phyloP scores from a whole-genome alignment of 768 basidiomycete genomes.

The Dioszegia hungarica region DNA sequence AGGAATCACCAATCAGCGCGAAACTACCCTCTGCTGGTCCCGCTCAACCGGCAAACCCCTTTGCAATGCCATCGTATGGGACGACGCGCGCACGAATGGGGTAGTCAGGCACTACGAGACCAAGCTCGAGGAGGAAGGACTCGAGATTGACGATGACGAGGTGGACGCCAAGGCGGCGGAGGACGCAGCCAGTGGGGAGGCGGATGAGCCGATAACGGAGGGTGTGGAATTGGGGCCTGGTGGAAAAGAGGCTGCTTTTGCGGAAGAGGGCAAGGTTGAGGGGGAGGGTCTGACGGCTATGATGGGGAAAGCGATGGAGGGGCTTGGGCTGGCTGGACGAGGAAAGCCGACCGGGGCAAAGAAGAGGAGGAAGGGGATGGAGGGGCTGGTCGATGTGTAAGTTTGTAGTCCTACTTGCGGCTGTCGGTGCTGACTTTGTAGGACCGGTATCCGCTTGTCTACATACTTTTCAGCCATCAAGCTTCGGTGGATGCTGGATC shows the following conservation, averaged over 20 bases:
- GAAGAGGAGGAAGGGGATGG: slow-evolving; percentile 38
- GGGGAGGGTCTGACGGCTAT: slow-evolving; percentile 8
- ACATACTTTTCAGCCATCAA: slow-evolving; percentile 98
- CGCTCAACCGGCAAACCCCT: slow-evolving; percentile 81
- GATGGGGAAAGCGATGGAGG: slow-evolving; percentile 28
- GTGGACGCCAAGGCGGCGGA: too few species aligned
- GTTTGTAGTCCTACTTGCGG: slow-evolving; percentile 9
- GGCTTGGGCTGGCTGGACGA: slow-evolving; percentile 28
- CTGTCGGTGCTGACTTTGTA: slow-evolving; percentile 40
- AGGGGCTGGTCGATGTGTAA: slow-evolving; percentile 42
- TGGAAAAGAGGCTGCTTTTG: slow-evolving; percentile 33
- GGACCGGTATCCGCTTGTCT: slow-evolving; percentile 87
- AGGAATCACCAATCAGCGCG: slow-evolving; percentile 92
- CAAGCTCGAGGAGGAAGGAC: slow-evolving; percentile 66
- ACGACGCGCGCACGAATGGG: slow-evolving; percentile 84
- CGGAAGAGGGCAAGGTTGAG: slow-evolving; percentile 30
- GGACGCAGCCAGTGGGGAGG: slow-evolving; percentile 48
- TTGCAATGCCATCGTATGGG: slow-evolving; percentile 78
- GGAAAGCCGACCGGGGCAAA: slow-evolving; percentile 22
- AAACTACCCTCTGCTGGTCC: slow-evolving; percentile 92
- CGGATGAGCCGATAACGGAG: slow-evolving; percentile 52
- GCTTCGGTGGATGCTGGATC: slow-evolving; percentile 92
- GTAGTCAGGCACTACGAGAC: slow-evolving; percentile 74
- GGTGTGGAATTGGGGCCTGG: slow-evolving; percentile 46
- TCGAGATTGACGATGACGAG: slow-evolving; percentile 70